Evolutionary conservation across 1,284 basidiomycete species (phyloP).

Genomic region (Ustilago nuda): DNA sequence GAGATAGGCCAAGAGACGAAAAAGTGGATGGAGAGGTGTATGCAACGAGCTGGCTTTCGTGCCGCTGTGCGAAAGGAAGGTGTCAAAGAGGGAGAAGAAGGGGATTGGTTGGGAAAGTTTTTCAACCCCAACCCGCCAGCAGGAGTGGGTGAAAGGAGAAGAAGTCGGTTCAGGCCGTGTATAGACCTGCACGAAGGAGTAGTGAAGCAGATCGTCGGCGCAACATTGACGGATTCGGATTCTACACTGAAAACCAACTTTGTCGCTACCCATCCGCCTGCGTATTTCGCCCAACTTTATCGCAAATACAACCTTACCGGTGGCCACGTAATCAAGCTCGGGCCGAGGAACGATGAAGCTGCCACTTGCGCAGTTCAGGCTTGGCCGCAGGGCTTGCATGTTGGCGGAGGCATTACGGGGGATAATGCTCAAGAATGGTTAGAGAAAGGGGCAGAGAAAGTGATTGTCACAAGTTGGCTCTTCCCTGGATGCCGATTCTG

Average conservation of each 20-base stretch:
- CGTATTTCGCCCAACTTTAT: slow-evolving; percentile 86
- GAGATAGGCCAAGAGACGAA: slow-evolving; percentile 15
- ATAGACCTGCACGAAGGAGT: slow-evolving; percentile 84
- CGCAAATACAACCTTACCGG: slow-evolving; percentile 78
- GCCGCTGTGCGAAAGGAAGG: slow-evolving; percentile 35
- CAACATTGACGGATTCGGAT: slow-evolving; percentile 76
- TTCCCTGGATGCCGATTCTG: slow-evolving; percentile 87
- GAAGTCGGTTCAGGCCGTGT: slow-evolving; percentile 83
- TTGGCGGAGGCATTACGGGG: slow-evolving; percentile 91
- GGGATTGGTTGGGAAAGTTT: slow-evolving; percentile 26
- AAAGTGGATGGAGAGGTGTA: slow-evolving; percentile 34
- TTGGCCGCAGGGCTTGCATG: slow-evolving; percentile 86
- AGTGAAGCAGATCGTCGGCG: slow-evolving; percentile 98
- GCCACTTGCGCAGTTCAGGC: slow-evolving; percentile 82
- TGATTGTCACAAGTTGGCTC: slow-evolving; percentile 95
- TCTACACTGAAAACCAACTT: slow-evolving; percentile 86
- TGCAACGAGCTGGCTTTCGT: slow-evolving; percentile 18
- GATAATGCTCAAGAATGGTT: slow-evolving; percentile 88
- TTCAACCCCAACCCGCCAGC: neutral
- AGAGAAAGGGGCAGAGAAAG: slow-evolving; percentile 89
- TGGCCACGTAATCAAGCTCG: slow-evolving; percentile 97
- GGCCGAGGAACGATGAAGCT: slow-evolving; percentile 85
- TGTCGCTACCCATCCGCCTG: slow-evolving; percentile 83
- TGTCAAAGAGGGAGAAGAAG: slow-evolving; percentile 8
- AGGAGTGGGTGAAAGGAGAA: slow-evolving; percentile 12